Conservation (phyloP, 106 monocot species). For the Alisma plantagoaquatica region DNA sequence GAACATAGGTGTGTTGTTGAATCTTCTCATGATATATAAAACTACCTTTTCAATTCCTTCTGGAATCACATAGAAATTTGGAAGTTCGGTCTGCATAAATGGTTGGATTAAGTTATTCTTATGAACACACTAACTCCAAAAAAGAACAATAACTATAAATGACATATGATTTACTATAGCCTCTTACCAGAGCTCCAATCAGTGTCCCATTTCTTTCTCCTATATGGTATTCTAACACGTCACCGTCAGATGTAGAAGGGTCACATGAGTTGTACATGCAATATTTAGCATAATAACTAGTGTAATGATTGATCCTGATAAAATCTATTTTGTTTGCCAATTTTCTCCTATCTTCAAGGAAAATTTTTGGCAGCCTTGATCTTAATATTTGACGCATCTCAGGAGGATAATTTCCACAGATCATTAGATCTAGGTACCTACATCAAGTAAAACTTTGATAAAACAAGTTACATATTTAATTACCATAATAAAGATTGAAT, state of each 20-base stretch:
- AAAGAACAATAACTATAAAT: too few relatives aligned
- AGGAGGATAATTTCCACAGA: conserved; percentile 33
- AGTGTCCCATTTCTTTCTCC: conserved; percentile 14
- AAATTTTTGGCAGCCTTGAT: conserved; percentile 27
- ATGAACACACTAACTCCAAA: too few relatives aligned
- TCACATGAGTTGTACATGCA: conserved; percentile 41
- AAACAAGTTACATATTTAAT: too few relatives aligned
- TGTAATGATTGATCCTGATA: conserved; percentile 55
- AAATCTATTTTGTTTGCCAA: conserved; percentile 39
- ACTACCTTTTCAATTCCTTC: conserved; percentile 46
- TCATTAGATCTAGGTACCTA: conserved; percentile 41
- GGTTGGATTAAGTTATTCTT: too few relatives aligned
- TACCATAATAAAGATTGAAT: too few relatives aligned
- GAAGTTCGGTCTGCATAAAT: conserved; percentile 34
- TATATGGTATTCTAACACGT: conserved; percentile 12
- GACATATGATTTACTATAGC: too few relatives aligned
- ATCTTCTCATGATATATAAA: conserved; percentile 39
- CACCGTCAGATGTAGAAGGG: not conserved
- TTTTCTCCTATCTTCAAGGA: conserved; percentile 18
- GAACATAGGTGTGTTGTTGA: conserved; percentile 50
- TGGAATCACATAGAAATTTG: conserved; percentile 28
- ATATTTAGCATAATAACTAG: conserved; percentile 32
- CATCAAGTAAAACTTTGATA: too few relatives aligned
- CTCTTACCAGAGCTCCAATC: conserved; percentile 23
- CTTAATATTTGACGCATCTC: conserved; percentile 25